Evolutionary conservation across 495 filamentous ascomycete genomes (phyloP), one percentile per base, ranked within the genome.

Genomic region (Podospora conica): DNA sequence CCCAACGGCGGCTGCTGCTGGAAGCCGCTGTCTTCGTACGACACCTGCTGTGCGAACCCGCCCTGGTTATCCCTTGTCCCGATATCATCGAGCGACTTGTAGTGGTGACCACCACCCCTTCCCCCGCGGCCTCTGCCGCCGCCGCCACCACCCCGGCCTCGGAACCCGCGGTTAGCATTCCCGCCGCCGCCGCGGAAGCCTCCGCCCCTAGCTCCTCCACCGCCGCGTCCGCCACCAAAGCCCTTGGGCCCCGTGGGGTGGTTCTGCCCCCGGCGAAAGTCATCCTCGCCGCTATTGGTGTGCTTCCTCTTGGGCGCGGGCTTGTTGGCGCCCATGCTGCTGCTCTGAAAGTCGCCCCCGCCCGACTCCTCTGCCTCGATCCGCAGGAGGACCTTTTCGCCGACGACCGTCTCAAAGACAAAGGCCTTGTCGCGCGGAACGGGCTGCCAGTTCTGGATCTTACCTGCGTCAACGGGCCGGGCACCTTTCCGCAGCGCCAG

Each of bases 401-500:
- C 92, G 2, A 99, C 88, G 1, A 84, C 86, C 1, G 90, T 92
- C 65, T 92, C 89, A 68, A 99, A 88, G 2, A 82, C 79, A 60
- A 93, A 82, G 10, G 73, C 72, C 63, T 87, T 86, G 18, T 91
- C 87, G 27, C 84, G 78, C 3, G 88, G 79, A 10, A 96, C 81
- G 2, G 89, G 86, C 70, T 91, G 86, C 95, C 95, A 99, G 65
- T 90, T 87, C 27, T 87, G 85, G 62, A 98, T 97, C 69, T 86
- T 89, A 60, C 83, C 84, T 25, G 91, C 93, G 71, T 97, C 93
- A 40, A 87, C 81, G 1, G 92, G 92, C 27, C 89, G 88, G 18
- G 88, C 85, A 4, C 88, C 86, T 66, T 86, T 87, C 60, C 88
- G 84, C 57, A 89, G 76, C 27, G 89, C 91, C 54, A 96, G 79